Conservation (phyloP, 2,329 filamentous ascomycete species). For the Teratosphaeriaceae sp. region DNA sequence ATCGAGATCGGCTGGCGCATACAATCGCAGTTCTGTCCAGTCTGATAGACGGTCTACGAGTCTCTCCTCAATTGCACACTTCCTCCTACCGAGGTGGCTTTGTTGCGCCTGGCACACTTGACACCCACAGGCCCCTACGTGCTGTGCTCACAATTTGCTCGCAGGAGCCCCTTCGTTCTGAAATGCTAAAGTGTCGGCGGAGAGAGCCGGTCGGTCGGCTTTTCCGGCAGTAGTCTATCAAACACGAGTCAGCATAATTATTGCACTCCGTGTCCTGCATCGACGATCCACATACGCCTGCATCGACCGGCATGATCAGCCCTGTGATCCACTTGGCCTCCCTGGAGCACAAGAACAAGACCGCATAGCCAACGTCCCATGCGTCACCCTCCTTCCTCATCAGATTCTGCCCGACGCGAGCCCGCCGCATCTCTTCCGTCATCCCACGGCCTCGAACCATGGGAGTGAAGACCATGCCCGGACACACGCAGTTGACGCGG, state of each 20-base stretch:
- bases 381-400: slow-evolving; percentile 18
- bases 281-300: slow-evolving; percentile 20
- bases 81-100: too few relatives aligned
- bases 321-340: slow-evolving; percentile 21
- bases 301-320: slow-evolving; percentile 19
- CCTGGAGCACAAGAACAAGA: slow-evolving; percentile 13
- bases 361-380: slow-evolving; percentile 15
- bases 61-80: too few relatives aligned
- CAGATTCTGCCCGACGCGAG: slow-evolving; percentile 21
- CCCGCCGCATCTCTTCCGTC: slow-evolving; percentile 22
- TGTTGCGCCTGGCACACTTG: too few relatives aligned
- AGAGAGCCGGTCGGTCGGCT: slow-evolving; percentile 20
- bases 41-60: too few relatives aligned
- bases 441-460: slow-evolving; percentile 22
- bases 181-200: slow-evolving; percentile 13
- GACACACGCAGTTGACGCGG: slow-evolving; percentile 46
- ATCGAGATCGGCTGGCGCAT: too few relatives aligned
- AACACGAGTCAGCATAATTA: background rate
- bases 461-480: slow-evolving; percentile 30
- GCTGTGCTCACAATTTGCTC: too few relatives aligned
- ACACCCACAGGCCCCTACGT: too few relatives aligned
- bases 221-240: slow-evolving; percentile 21
- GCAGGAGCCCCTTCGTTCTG: too few relatives aligned
- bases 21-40: too few relatives aligned
- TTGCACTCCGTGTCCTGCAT: too few relatives aligned